These are phyloP conservation scores for Prinsepia uniflora DNA, from an alignment of 306 rosid species.

Conservation along the genomic window DNA sequence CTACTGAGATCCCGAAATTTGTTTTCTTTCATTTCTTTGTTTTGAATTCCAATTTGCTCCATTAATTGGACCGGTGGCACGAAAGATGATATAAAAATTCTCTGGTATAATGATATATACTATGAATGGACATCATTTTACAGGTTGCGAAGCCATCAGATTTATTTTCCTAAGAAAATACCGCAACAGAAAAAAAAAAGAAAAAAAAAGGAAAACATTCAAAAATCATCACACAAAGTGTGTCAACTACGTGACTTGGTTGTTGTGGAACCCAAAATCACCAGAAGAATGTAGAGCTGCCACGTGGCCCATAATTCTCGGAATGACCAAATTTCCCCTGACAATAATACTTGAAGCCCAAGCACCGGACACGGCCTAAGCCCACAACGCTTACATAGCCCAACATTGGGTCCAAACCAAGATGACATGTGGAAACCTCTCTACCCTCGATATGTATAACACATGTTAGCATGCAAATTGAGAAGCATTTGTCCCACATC, in stretches of 20 bases:
- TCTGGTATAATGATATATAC: neutral
- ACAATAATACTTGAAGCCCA: too few species aligned
- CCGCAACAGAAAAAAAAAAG: neutral
- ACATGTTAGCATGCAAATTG: too few species aligned
- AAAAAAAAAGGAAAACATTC: neutral
- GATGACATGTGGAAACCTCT: too few species aligned
- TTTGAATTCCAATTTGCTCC: neutral
- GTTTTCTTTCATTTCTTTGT: neutral
- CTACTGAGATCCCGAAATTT: neutral
- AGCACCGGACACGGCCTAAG: too few species aligned
- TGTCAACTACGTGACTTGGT: conserved; percentile 17
- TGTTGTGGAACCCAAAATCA: too few species aligned
- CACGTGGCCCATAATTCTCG: too few species aligned
- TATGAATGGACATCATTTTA: conserved; percentile 1
- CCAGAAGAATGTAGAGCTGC: too few species aligned
- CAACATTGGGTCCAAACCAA: too few species aligned
- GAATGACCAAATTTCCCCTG: too few species aligned
- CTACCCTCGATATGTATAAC: too few species aligned
- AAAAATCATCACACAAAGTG: neutral
- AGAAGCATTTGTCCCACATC: too few species aligned
- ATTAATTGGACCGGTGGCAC: neutral
- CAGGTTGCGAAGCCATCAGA: neutral
- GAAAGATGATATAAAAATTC: neutral
- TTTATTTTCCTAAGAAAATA: neutral
- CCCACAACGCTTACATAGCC: too few species aligned